Percentiles rank a stretch among this genome's conserved stretches.
phyloP scores from a whole-genome alignment of 2,329 filamentous ascomycete species.

The Colletotrichum ledebouriae region DNA sequence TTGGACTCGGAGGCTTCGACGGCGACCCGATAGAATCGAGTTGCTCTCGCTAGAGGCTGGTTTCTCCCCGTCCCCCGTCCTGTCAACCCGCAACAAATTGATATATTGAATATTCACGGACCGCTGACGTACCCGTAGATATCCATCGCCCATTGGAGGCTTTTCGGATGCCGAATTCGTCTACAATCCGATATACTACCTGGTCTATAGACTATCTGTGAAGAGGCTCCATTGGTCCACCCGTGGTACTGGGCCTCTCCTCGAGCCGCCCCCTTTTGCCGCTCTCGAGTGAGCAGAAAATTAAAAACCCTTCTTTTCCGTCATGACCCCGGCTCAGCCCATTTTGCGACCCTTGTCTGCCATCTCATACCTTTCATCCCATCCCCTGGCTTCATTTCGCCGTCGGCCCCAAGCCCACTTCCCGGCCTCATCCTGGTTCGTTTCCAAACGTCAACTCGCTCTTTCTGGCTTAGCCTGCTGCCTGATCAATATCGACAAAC shows the following conservation, averaged over 20 bases:
- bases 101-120: slow-evolving; percentile 11
- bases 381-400: slow-evolving; percentile 37
- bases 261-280: too few relatives aligned
- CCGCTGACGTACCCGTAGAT: neutral
- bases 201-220: neutral
- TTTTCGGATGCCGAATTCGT: slow-evolving; percentile 1
- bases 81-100: neutral
- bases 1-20: neutral
- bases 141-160: neutral
- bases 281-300: slow-evolving; percentile 10
- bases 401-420: neutral
- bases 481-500: slow-evolving; percentile 20
- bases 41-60: neutral
- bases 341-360: slow-evolving; percentile 15
- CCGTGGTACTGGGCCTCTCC: slow-evolving; percentile 30
- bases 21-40: neutral
- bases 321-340: slow-evolving; percentile 15
- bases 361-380: slow-evolving; percentile 10
- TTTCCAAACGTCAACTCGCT: slow-evolving; percentile 36
- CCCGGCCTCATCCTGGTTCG: slow-evolving; percentile 1
- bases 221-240: slow-evolving; percentile 22
- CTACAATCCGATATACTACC: too few relatives aligned
- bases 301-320: slow-evolving; percentile 12
- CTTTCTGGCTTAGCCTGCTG: slow-evolving; percentile 11
- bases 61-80: neutral